phyloP scores from a whole-genome alignment of 192 early-diverging fungal species.

The Polychytrium aggregatum region DNA sequence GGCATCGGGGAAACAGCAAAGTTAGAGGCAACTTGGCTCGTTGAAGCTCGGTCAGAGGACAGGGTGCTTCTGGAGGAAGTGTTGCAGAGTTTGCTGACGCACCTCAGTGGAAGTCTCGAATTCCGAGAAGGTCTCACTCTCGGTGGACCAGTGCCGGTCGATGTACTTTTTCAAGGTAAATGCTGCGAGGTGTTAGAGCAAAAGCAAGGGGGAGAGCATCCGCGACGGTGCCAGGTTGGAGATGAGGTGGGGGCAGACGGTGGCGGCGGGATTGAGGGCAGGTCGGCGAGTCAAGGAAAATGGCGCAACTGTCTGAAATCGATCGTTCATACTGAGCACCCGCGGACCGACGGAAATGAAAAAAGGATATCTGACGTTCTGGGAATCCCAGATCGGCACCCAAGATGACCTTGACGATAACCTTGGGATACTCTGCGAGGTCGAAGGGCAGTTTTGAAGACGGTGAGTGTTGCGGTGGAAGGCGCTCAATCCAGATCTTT shows the following conservation, averaged over 20 bases:
- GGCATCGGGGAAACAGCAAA: too few relatives aligned
- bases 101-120: too few relatives aligned
- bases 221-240: background rate
- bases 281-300: too few relatives aligned
- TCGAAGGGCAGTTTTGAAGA: too few relatives aligned
- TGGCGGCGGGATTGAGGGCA: too few relatives aligned
- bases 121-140: too few relatives aligned
- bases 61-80: conserved; percentile 28
- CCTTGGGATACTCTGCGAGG: conserved; percentile 56
- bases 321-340: too few relatives aligned
- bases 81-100: too few relatives aligned
- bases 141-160: conserved; percentile 57
- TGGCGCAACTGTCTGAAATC: too few relatives aligned
- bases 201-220: conserved; percentile 13
- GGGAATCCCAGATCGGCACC: conserved; percentile 11
- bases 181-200: conserved; percentile 42
- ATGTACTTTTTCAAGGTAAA: conserved; percentile 66
- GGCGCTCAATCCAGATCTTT: too few relatives aligned
- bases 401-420: conserved; percentile 51
- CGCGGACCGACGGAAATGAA: conserved; percentile 4
- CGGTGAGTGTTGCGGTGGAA: too few relatives aligned
- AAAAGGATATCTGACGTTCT: conserved; percentile 6
- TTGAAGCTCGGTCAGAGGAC: conserved; percentile 45
- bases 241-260: background rate
- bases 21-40: conserved; percentile 34